These are phyloP conservation scores for Paracoccidioides brasiliensis DNA, from an alignment of 2,329 filamentous ascomycete genomes.

Conservation along the genomic window DNA sequence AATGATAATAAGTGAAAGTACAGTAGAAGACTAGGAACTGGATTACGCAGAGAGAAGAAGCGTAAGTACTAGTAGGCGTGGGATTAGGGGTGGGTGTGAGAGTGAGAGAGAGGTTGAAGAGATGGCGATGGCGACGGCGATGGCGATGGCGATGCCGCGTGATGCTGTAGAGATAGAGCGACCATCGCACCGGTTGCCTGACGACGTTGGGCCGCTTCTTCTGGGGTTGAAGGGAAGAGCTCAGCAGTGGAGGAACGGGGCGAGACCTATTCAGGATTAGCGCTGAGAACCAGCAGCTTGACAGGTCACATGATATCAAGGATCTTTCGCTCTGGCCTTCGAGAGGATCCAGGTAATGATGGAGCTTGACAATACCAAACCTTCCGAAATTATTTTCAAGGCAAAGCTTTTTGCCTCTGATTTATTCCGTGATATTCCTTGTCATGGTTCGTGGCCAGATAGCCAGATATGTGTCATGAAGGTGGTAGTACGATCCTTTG, in stretches of 20 bases:
- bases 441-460: slow-evolving; percentile 3
- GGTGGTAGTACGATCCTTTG: slow-evolving; percentile 8
- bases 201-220: background rate
- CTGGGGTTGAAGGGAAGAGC: background rate
- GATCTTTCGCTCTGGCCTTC: no score
- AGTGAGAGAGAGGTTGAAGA: background rate
- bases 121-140: slow-evolving; percentile 3
- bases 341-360: no score
- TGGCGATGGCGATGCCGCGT: slow-evolving; percentile 1
- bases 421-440: slow-evolving; percentile 10
- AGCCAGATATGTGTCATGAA: slow-evolving; percentile 12
- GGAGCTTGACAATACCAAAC: no score
- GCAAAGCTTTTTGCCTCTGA: slow-evolving; percentile 1
- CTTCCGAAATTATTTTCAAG: slow-evolving; percentile 9
- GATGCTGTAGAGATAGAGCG: background rate
- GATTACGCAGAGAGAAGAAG: no score
- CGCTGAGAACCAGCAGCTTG: no score
- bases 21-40: no score
- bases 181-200: background rate
- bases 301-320: background rate
- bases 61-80: no score
- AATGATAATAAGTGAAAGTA: no score
- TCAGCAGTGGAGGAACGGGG: no score
- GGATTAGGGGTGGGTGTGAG: background rate
- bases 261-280: no score